A percentile compares a stretch with the other conserved stretches of the same genome.
Conservation (phyloP, 108 stramenopile species). For the Thalassiosira profunda region DNA sequence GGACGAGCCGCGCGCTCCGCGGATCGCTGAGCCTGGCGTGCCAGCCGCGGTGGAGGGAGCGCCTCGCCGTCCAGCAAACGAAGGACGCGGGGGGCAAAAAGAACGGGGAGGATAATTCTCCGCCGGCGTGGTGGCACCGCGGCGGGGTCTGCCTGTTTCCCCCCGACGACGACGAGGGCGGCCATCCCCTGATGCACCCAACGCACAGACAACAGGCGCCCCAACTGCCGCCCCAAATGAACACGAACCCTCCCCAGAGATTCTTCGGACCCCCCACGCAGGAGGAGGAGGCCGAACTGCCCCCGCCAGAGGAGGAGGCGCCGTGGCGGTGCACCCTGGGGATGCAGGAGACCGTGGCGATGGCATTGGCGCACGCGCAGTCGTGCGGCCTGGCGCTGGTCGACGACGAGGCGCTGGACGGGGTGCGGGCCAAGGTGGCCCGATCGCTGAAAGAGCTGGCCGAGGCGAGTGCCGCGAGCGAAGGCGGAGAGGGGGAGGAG, state of each 20-base stretch:
- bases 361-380: constrained; percentile 87
- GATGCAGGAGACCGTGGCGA: constrained; percentile 90
- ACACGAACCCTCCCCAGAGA: constrained; percentile 16
- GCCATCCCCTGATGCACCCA: no score
- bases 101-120: no score
- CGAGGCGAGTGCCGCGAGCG: no score
- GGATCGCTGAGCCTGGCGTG: constrained; percentile 82
- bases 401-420: constrained; percentile 71
- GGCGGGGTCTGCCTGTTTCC: constrained; percentile 49
- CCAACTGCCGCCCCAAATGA: constrained; percentile 28
- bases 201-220: constrained; percentile 10
- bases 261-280: constrained; percentile 25
- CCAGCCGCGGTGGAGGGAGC: constrained; percentile 81
- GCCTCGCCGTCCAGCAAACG: constrained; percentile 1
- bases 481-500: constrained; percentile 5
- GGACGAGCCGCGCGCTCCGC: constrained; percentile 57
- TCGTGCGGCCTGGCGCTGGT: constrained; percentile 76
- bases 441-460: constrained; percentile 41
- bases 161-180: constrained; percentile 16
- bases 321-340: constrained; percentile 65
- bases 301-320: not conserved
- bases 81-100: not conserved
- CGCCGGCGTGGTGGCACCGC: constrained; percentile 31
- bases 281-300: constrained; percentile 2
- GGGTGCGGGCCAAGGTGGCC: constrained; percentile 58